Evolutionary conservation across 2,329 filamentous ascomycete species (phyloP), one percentile per base, ranked within the genome.

Genomic region (Aaosphaeria arxii): DNA sequence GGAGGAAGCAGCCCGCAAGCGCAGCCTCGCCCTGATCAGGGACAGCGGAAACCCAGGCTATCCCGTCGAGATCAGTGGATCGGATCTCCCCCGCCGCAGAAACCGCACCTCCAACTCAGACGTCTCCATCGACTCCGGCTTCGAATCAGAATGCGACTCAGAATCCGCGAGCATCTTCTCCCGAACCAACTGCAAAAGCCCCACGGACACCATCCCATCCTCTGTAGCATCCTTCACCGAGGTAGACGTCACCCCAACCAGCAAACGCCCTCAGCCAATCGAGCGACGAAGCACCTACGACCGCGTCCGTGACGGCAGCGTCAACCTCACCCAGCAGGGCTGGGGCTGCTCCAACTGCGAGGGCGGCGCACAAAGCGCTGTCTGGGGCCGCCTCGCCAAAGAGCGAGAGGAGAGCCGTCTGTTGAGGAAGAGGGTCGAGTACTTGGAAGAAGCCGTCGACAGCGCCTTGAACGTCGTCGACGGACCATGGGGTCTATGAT

Each of bases 101-200:
- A 71, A 53, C 57, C 72, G 53, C 40, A 47, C 62, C 7, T 69
- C 65, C 2, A 65, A 64, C 42, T 69, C 66, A 2, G 62, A 65
- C 32, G 55, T 69, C 39, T 69, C 64, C n/a, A 59, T 77, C 44
- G 81, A 83, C 58, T 83, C 80, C 5, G 81, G 81, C 42, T 83
- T 83, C 51, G 81, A 83, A 53, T 82, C 78, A 3, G 81, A 82
- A 28, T 72, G 77, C 29, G 80, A 82, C 48, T 78, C 76, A 36
- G 71, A 78, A 28, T 70, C 71, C 7, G 66, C 71, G 5, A 71
- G 68, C 24, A 73, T 64, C 45, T 67, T 71, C 65, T 54, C 68
- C 57, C 49, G 73, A 62, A 24, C 63, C 59, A 58, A 62, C 64
- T 49, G 74, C 63, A 52, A 67, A 64, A 66, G 67, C 50, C 64